These are phyloP conservation scores for Rubia yunnanensis DNA, from an alignment of 257 asterid species.

Conservation along the genomic window DNA sequence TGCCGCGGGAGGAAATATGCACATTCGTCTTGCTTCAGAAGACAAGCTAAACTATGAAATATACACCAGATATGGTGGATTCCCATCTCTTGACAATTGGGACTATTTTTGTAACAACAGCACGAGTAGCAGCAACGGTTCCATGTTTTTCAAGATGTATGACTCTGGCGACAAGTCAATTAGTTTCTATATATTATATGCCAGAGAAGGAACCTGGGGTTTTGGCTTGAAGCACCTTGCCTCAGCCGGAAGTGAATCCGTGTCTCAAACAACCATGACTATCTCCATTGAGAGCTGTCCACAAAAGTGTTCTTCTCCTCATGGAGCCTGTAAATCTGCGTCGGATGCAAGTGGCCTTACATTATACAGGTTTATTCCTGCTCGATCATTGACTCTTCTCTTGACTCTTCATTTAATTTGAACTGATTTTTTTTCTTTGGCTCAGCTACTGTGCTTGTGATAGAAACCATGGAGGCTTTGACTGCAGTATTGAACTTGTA, in stretches of 20 bases:
- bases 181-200: constrained; percentile 64
- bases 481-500: constrained; percentile 79
- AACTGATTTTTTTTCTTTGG: constrained; percentile 10
- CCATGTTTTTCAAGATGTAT: constrained; percentile 79
- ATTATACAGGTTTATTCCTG: constrained; percentile 53
- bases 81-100: constrained; percentile 65
- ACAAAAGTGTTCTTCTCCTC: constrained; percentile 65
- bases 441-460: constrained; percentile 82
- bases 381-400: not conserved
- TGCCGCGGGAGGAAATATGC: constrained; percentile 80
- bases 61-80: constrained; percentile 78
- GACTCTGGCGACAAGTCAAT: constrained; percentile 50
- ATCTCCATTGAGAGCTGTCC: constrained; percentile 91
- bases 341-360: constrained; percentile 70
- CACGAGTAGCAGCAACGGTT: constrained; percentile 70
- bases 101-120: constrained; percentile 73
- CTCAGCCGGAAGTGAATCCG: constrained; percentile 19
- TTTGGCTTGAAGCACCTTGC: constrained; percentile 63
- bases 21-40: constrained; percentile 45
- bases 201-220: constrained; percentile 78
- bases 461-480: constrained; percentile 90
- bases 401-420: constrained; percentile 6
- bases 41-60: constrained; percentile 49
- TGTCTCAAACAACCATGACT: constrained; percentile 40
- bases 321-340: constrained; percentile 58